Conservation (phyloP, 2,329 filamentous ascomycete genomes). For the Clonostachys rosea region DNA sequence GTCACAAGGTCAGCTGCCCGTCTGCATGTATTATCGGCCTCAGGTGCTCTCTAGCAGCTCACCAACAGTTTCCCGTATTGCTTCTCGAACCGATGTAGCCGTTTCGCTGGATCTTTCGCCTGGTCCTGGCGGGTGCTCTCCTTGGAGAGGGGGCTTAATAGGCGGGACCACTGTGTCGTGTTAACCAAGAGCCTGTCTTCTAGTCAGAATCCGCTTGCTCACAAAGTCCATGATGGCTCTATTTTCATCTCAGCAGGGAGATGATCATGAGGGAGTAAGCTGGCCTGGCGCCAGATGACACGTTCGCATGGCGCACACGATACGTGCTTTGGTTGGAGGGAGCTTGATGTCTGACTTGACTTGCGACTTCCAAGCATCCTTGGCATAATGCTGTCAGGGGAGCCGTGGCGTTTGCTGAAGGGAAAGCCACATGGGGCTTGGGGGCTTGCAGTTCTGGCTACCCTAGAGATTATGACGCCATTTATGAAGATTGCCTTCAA, state of each 20-base stretch:
- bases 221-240: conserved; percentile 53
- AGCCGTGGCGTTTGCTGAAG: too few relatives aligned
- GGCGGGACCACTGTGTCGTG: conserved; percentile 55
- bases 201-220: conserved; percentile 15
- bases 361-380: too few relatives aligned
- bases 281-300: background rate
- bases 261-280: background rate
- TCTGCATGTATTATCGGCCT: too few relatives aligned
- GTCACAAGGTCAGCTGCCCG: background rate
- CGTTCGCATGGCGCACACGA: background rate
- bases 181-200: background rate
- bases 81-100: conserved; percentile 62
- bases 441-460: too few relatives aligned
- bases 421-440: too few relatives aligned
- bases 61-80: conserved; percentile 61
- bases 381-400: too few relatives aligned
- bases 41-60: conserved; percentile 11
- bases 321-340: too few relatives aligned
- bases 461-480: too few relatives aligned
- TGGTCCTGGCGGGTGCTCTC: conserved; percentile 52
- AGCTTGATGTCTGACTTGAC: too few relatives aligned
- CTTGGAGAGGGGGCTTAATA: conserved; percentile 58
- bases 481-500: too few relatives aligned
- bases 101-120: conserved; percentile 58
- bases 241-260: conserved; percentile 34